Conservation (phyloP, 2,329 filamentous ascomycete genomes). For the Ophiocordyceps unilateralis region DNA sequence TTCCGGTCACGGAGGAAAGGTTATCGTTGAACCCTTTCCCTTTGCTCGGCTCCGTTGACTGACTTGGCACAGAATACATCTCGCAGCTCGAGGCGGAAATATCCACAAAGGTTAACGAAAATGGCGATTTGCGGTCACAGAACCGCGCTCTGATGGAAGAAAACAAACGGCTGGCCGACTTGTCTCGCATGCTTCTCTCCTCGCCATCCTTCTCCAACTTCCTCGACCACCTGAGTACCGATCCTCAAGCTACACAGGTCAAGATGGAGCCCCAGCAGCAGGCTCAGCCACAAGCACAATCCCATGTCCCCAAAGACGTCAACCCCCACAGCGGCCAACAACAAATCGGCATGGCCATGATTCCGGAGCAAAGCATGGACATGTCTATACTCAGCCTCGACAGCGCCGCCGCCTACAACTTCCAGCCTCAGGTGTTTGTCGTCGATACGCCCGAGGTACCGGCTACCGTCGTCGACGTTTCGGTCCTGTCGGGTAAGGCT, state of each 20-base stretch:
- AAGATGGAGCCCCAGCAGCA: conserved; percentile 22
- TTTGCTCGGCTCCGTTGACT: not conserved
- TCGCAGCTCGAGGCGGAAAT: conserved; percentile 83
- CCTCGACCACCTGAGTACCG: conserved; percentile 51
- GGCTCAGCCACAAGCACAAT: conserved; percentile 23
- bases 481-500: conserved; percentile 54
- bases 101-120: conserved; percentile 66
- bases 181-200: conserved; percentile 66
- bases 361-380: conserved; percentile 64
- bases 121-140: conserved; percentile 60
- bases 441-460: conserved; percentile 57
- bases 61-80: conserved; percentile 62
- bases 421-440: conserved; percentile 57
- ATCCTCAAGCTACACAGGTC: conserved; percentile 24
- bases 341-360: conserved; percentile 66
- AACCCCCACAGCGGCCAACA: conserved; percentile 41
- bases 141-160: conserved; percentile 73
- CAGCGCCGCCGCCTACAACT: conserved; percentile 31
- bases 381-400: conserved; percentile 53
- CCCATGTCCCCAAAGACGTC: conserved; percentile 45
- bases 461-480: conserved; percentile 40
- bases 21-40: conserved; percentile 22
- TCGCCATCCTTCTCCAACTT: conserved; percentile 73
- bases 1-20: conserved; percentile 98
- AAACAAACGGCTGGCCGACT: conserved; percentile 62